These are phyloP conservation scores for Primulina eburnea DNA, from an alignment of 257 asterid species.

Conservation along the genomic window DNA sequence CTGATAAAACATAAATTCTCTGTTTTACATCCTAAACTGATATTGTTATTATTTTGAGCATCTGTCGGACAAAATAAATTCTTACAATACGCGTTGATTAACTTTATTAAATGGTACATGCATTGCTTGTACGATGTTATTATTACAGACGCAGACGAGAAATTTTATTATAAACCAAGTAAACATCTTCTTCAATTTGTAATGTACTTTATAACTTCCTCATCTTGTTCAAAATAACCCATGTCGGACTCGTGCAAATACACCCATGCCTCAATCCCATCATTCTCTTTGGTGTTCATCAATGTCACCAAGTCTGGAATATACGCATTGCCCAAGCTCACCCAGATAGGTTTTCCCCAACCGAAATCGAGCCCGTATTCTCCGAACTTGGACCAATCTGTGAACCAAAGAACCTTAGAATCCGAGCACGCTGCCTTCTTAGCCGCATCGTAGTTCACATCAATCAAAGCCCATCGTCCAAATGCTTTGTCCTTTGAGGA, in stretches of 20 bases:
- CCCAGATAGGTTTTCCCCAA: conserved; percentile 34
- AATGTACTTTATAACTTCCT: neutral
- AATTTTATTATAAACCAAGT: too few relatives aligned
- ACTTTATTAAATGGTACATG: too few relatives aligned
- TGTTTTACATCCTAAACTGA: too few relatives aligned
- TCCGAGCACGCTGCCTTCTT: conserved; percentile 8
- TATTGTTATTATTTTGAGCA: too few relatives aligned
- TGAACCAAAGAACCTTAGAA: conserved; percentile 4
- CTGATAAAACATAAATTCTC: too few relatives aligned
- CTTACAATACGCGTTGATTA: too few relatives aligned
- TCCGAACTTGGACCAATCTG: conserved; percentile 36
- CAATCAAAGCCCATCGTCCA: conserved; percentile 23
- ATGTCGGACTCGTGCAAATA: conserved; percentile 31
- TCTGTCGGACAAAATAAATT: too few relatives aligned
- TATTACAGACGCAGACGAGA: too few relatives aligned
- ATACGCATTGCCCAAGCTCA: conserved; percentile 26
- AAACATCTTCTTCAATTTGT: neutral
- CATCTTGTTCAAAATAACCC: conserved; percentile 18
- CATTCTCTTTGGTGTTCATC: conserved; percentile 31
- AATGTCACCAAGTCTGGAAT: conserved; percentile 22
- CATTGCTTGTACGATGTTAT: too few relatives aligned
- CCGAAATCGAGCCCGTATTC: conserved; percentile 36
- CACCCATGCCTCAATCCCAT: conserved; percentile 42
- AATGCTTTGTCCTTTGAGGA: conserved; percentile 7
- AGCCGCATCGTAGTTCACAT: conserved; percentile 1